phyloP scores from a whole-genome alignment of 805 yeast genomes.

The Kluyveromyces aestuarii region DNA sequence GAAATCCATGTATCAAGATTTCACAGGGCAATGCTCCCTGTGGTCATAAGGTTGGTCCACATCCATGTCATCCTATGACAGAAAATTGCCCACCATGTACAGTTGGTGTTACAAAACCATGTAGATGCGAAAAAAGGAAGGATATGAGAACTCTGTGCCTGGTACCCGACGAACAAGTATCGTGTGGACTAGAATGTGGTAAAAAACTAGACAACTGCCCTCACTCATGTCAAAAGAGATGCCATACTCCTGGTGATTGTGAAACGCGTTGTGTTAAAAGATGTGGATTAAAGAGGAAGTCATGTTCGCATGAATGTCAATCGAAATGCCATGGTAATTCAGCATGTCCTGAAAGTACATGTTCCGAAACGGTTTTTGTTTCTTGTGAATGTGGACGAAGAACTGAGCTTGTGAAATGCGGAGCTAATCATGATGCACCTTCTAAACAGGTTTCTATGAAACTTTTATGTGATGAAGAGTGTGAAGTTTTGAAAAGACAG shows the following conservation, averaged over 20 bases:
- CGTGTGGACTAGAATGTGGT: conserved; percentile 63
- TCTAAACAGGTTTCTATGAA: conserved; percentile 29
- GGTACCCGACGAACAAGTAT: conserved; percentile 41
- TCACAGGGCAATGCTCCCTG: conserved; percentile 35
- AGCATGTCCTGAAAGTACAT: conserved; percentile 46
- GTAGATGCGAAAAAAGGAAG: conserved; percentile 51
- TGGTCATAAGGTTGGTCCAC: conserved; percentile 65
- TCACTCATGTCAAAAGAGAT: conserved; percentile 42
- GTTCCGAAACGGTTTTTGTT: conserved; percentile 42
- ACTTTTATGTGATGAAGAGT: conserved; percentile 61
- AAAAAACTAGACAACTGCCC: conserved; percentile 37
- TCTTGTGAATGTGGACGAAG: conserved; percentile 60
- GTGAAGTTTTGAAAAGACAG: conserved; percentile 54
- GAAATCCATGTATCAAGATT: conserved; percentile 51
- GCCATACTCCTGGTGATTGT: conserved; percentile 58
- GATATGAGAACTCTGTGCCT: conserved; percentile 58
- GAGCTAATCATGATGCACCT: conserved; percentile 33
- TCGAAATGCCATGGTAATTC: conserved; percentile 54
- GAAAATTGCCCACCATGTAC: conserved; percentile 73
- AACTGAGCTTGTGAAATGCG: conserved; percentile 43
- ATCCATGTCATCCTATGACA: conserved; percentile 64
- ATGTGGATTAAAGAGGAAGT: conserved; percentile 44
- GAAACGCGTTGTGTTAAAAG: conserved; percentile 44
- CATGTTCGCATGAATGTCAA: conserved; percentile 64
- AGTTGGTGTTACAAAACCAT: conserved; percentile 41